Evolutionary conservation across 768 basidiomycete genomes (phyloP).

Genomic region (Hemileccinum impolitum): DNA sequence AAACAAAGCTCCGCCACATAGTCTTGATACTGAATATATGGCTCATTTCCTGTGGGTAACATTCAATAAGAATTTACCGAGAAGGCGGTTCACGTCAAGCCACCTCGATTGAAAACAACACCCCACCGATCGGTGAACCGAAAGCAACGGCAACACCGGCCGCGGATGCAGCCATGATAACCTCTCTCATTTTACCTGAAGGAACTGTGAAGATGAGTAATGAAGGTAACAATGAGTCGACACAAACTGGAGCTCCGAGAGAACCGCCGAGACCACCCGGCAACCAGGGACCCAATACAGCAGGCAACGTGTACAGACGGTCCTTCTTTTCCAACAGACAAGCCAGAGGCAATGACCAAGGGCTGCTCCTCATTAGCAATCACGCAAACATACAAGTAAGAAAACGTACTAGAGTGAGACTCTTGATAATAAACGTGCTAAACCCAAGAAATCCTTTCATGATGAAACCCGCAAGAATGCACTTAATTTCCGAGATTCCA

Average conservation of each 20-base stretch:
- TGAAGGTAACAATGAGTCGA: not conserved
- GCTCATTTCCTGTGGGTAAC: constrained; percentile 85
- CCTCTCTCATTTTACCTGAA: constrained; percentile 79
- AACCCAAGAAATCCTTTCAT: constrained; percentile 95
- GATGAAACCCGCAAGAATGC: constrained; percentile 93
- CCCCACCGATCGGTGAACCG: constrained; percentile 96
- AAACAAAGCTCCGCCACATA: constrained; percentile 98
- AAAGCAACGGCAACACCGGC: constrained; percentile 99
- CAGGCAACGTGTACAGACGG: constrained; percentile 98
- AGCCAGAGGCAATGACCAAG: constrained; percentile 91
- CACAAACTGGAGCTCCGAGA: constrained; percentile 80
- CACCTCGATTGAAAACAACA: constrained; percentile 96
- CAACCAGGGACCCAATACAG: constrained; percentile 89
- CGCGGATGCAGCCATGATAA: constrained; percentile 92
- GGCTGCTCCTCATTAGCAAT: constrained; percentile 53
- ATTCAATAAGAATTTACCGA: not conserved
- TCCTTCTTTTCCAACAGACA: constrained; percentile 97
- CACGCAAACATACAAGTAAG: not conserved
- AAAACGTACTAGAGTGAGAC: constrained; percentile 76
- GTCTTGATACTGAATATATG: constrained; percentile 95
- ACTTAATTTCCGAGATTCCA: constrained; percentile 98
- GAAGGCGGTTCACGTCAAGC: not conserved
- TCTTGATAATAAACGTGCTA: constrained; percentile 91
- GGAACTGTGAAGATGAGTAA: constrained; percentile 15
- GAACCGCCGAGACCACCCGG: constrained; percentile 77